Percentiles rank a stretch among this genome's conserved stretches.
phyloP scores from a whole-genome alignment of 371 early-diverging fungal species.

The Mortierella sp. region DNA sequence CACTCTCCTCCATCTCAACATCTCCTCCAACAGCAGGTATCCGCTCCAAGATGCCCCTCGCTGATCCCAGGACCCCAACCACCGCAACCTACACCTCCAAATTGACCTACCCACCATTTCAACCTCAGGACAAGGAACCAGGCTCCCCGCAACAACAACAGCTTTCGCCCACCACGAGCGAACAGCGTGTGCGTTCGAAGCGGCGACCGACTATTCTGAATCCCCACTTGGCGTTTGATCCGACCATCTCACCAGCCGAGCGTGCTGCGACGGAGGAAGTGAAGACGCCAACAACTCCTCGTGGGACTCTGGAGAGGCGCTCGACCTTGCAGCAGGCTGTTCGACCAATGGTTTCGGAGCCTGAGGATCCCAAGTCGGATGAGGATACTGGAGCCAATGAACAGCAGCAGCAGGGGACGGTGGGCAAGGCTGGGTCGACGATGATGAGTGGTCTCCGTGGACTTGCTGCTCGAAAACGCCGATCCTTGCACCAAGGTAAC shows the following conservation, averaged over 20 bases:
- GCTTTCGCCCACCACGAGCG: conserved; percentile 9
- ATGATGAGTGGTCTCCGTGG: conserved; percentile 4
- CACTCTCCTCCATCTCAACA: conserved; percentile 25
- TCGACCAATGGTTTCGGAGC: background rate
- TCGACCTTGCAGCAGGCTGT: conserved; percentile 1
- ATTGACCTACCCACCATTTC: background rate
- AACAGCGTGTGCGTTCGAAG: conserved; percentile 18
- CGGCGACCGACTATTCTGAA: conserved; percentile 20
- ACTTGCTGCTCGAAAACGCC: conserved; percentile 37
- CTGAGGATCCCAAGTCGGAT: conserved; percentile 11
- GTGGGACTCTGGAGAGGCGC: conserved; percentile 30
- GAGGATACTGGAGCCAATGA: conserved; percentile 5
- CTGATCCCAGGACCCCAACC: background rate
- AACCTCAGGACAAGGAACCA: background rate
- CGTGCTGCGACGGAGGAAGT: background rate
- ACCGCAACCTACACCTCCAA: background rate
- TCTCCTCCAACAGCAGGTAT: conserved; percentile 9
- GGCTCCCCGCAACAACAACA: conserved; percentile 8
- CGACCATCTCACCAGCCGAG: conserved; percentile 32
- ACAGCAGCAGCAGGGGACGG: conserved; percentile 7
- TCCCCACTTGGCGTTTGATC: conserved; percentile 42
- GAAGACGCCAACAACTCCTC: background rate
- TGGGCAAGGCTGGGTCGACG: background rate
- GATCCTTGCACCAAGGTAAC: conserved; percentile 51
- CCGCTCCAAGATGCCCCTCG: conserved; percentile 3